phyloP scores from a whole-genome alignment of 2,329 filamentous ascomycete genomes.

The Alternaria ethzedia region DNA sequence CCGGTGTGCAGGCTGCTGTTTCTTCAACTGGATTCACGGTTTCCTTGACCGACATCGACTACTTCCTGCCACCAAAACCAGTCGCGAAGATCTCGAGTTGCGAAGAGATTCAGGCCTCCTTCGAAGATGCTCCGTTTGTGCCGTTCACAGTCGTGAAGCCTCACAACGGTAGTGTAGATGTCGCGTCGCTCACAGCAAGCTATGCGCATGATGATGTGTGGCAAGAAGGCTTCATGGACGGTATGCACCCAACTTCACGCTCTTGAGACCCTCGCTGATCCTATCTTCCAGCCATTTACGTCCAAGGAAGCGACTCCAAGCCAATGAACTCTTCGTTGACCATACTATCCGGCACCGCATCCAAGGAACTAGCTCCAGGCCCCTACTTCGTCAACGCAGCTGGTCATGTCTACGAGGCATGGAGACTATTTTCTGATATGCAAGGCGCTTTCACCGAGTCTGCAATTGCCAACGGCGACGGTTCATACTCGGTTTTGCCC shows the following conservation, averaged over 20 bases:
- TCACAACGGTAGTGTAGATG: conserved; percentile 4
- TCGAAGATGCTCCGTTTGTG: conserved; percentile 35
- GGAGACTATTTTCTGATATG: conserved; percentile 58
- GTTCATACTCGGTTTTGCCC: conserved; percentile 53
- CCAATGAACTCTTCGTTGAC: conserved; percentile 31
- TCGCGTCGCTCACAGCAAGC: conserved; percentile 22
- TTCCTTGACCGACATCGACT: conserved; percentile 47
- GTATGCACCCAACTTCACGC: conserved; percentile 11
- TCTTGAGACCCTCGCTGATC: conserved; percentile 12
- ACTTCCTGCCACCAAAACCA: conserved; percentile 50
- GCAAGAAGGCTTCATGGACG: conserved; percentile 48
- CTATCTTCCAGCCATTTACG: conserved; percentile 38
- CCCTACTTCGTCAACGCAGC: conserved; percentile 59
- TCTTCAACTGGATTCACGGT: conserved; percentile 51
- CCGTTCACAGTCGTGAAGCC: conserved; percentile 50
- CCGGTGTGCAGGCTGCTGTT: conserved; percentile 23
- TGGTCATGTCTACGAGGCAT: conserved; percentile 57
- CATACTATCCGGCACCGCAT: conserved; percentile 21
- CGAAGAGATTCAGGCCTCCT: conserved; percentile 23
- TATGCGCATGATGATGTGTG: conserved; percentile 53
- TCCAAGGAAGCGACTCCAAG: conserved; percentile 21
- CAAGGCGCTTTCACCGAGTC: conserved; percentile 59
- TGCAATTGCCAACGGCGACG: conserved; percentile 47
- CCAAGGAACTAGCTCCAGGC: conserved; percentile 48
- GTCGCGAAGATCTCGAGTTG: conserved; percentile 41